Conservation (phyloP, 495 filamentous ascomycete genomes). For the Clohesyomyces aquaticus region DNA sequence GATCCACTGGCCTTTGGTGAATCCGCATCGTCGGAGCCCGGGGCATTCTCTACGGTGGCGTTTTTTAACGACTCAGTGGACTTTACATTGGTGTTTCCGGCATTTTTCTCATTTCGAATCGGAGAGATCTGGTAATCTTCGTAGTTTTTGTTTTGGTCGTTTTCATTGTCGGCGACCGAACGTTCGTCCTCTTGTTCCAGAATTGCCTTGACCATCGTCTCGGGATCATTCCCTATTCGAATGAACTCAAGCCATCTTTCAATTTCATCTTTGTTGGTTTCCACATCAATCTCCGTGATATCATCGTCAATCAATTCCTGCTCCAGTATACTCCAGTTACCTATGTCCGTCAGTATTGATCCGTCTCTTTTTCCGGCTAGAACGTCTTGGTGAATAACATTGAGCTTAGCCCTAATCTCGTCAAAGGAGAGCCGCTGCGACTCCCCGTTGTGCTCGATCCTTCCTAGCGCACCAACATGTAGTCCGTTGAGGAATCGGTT, state of each 20-base stretch:
- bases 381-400: conserved; percentile 20
- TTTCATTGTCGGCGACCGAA: no score
- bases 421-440: background rate
- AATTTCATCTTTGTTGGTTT: conserved; percentile 20
- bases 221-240: background rate
- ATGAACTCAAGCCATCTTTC: conserved; percentile 6
- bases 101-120: no score
- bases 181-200: background rate
- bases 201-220: background rate
- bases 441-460: conserved; percentile 20
- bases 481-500: conserved; percentile 20
- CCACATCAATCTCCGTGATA: conserved; percentile 28
- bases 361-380: conserved; percentile 14
- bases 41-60: no score
- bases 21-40: no score
- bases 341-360: conserved; percentile 10
- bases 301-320: conserved; percentile 23
- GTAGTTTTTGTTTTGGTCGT: no score
- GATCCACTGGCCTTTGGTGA: no score
- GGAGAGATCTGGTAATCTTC: no score
- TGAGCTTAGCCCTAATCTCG: conserved; percentile 15
- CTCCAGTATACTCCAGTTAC: conserved; percentile 20
- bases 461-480: conserved; percentile 11
- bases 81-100: no score
- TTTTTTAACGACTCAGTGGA: no score